Percentiles rank a stretch among this genome's conserved stretches.
Evolutionary conservation across 2,329 filamentous ascomycete species (phyloP).

Genomic region (Lizonia empirigonia): DNA sequence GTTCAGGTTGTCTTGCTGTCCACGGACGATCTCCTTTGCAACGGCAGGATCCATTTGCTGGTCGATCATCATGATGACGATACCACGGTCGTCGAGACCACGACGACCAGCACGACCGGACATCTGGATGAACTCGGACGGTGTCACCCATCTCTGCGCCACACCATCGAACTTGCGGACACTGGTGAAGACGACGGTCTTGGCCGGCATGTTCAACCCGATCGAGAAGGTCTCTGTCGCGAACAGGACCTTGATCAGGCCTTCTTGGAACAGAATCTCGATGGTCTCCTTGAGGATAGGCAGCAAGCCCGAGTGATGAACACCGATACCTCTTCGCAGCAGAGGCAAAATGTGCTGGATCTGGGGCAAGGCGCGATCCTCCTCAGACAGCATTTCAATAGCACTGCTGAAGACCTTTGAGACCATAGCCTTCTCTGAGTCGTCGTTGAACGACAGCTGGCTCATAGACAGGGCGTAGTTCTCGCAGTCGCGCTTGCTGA

Average conservation of each 20-base stretch:
- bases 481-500: conserved; percentile 97
- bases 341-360: conserved; percentile 90
- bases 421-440: conserved; percentile 94
- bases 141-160: conserved; percentile 80
- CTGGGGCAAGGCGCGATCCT: conserved; percentile 86
- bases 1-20: conserved; percentile 95
- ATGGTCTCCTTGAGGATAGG: conserved; percentile 98
- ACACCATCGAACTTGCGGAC: conserved; percentile 94
- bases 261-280: conserved; percentile 98
- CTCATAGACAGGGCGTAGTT: conserved; percentile 86
- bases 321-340: conserved; percentile 87
- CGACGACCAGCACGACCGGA: conserved; percentile 94
- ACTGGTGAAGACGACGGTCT: conserved; percentile 98
- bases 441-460: conserved; percentile 90
- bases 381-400: conserved; percentile 88
- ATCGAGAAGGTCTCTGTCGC: conserved; percentile 99
- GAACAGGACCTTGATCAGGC: conserved; percentile 95
- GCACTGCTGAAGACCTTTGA: conserved; percentile 92
- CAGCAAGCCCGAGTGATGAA: conserved; percentile 93
- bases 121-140: conserved; percentile 98
- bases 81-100: conserved; percentile 95
- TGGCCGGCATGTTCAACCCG: conserved; percentile 97
- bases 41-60: conserved; percentile 92
- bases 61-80: conserved; percentile 99
- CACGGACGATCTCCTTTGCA: conserved; percentile 95